Evolutionary conservation across 2,329 filamentous ascomycete species (phyloP), one percentile per base, ranked within the genome.

Genomic region (Apiospora pterosperma): DNA sequence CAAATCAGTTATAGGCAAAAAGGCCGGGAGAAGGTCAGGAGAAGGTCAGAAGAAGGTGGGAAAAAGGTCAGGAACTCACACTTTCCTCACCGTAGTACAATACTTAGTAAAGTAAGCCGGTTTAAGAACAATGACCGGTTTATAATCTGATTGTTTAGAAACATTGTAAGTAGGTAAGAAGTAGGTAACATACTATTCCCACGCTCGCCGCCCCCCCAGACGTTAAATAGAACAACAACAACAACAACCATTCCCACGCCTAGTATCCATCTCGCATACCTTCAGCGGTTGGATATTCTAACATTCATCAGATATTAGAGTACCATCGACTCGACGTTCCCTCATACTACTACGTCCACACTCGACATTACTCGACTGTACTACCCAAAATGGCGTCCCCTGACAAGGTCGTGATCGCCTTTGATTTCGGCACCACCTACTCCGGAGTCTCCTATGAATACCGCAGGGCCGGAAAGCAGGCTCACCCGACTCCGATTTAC

Each of bases 361-460:
- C 39, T 12, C 1, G 19, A 21, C 8, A n/a, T 10, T 21, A 8
- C 39, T n/a, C 44, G 5, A 19, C 12, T 31, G 23, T 5, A 52
- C 23, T 1, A 52, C 19, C 1, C 44, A 52, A 52, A 3, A 52
- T 52, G 44, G 25, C 44, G 14, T 31, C 44, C 4, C 14, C 25
- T 31, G 4, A n/a, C 3, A 52, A 31, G 16, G 58, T 60, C 12
- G 58, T 60, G 2, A 55, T 64, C 19, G 58, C 39, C 28, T 36
- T 64, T 5, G 63, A 61, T 14, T 61, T 61, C 38, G 63, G 58
- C 19, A 60, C 58, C 1, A 60, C 58, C 23, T 60, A 60, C 19
- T 64, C 36, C 0, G 63, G 63, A 5, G 41, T 61, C 36, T 55
- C 58, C 1, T 48, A 64, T 42, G 41, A 41, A 0, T 64, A 23